Conservation (phyloP, 306 rosid species). For the Trifolium dubium region DNA sequence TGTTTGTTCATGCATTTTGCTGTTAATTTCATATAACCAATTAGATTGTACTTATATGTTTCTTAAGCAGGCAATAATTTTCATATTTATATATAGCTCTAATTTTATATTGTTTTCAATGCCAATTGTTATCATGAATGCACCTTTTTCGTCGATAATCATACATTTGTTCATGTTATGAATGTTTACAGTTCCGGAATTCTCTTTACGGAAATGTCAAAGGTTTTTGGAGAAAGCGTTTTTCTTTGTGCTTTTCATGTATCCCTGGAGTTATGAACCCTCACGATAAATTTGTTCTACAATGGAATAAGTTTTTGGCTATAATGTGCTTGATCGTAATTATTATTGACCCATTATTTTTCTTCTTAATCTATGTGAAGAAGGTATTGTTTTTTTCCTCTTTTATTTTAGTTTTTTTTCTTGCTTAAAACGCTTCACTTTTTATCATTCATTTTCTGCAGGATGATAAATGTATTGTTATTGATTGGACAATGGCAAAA, state of each 20-base stretch:
- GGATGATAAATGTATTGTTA: constrained; percentile 56
- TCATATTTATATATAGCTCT: too few species aligned
- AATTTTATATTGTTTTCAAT: neutral
- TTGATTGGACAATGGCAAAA: constrained; percentile 50
- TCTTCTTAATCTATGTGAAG: constrained; percentile 59
- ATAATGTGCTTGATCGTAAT: constrained; percentile 64
- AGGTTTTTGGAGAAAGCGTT: constrained; percentile 62
- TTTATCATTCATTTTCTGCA: constrained; percentile 44
- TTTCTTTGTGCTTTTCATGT: constrained; percentile 53
- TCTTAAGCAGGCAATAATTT: too few species aligned
- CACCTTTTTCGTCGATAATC: too few species aligned
- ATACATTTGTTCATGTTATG: neutral
- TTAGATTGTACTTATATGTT: too few species aligned
- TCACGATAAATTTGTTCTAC: constrained; percentile 67
- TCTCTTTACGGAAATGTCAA: constrained; percentile 78
- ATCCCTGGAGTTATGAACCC: constrained; percentile 86
- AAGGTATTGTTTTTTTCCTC: constrained; percentile 44
- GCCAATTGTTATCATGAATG: constrained; percentile 13
- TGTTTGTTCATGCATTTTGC: too few species aligned
- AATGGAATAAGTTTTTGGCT: constrained; percentile 74
- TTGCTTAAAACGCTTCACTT: neutral
- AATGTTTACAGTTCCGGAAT: constrained; percentile 47
- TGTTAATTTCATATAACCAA: too few species aligned
- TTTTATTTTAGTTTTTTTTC: neutral
- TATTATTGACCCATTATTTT: constrained; percentile 80